Evolutionary conservation across 177 flowering plant genomes (phyloP).

Genomic region (Vitis hybrid): DNA sequence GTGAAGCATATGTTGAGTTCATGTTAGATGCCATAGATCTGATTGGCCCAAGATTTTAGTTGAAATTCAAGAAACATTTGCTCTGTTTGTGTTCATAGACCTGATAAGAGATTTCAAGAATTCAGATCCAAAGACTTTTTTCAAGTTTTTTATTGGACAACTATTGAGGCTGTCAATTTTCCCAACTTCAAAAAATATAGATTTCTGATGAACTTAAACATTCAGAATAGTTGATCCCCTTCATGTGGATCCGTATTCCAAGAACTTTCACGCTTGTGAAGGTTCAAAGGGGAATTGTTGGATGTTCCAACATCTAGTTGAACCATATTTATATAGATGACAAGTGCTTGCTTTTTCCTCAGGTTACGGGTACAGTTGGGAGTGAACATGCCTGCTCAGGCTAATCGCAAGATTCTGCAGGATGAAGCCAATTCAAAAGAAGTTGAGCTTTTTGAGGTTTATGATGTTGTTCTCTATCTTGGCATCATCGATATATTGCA

Average conservation of each 20-base stretch:
- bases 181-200: background rate
- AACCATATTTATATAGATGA: background rate
- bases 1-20: background rate
- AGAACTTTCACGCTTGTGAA: background rate
- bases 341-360: conserved; percentile 6
- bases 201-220: background rate
- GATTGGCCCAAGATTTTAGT: background rate
- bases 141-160: background rate
- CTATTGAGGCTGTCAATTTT: background rate
- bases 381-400: conserved; percentile 97
- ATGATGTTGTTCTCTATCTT: conserved; percentile 85
- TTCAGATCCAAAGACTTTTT: background rate
- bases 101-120: background rate
- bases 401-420: conserved; percentile 51
- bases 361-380: conserved; percentile 89
- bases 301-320: background rate
- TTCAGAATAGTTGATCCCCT: background rate
- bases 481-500: conserved; percentile 93
- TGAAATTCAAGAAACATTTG: background rate
- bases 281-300: background rate
- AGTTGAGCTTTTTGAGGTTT: conserved; percentile 73
- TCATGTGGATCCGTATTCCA: background rate
- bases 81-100: background rate
- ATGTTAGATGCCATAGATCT: background rate
- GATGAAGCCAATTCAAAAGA: conserved; percentile 36